These are phyloP conservation scores for Fragilaria radians DNA, from an alignment of 108 stramenopile genomes.

Conservation along the genomic window DNA sequence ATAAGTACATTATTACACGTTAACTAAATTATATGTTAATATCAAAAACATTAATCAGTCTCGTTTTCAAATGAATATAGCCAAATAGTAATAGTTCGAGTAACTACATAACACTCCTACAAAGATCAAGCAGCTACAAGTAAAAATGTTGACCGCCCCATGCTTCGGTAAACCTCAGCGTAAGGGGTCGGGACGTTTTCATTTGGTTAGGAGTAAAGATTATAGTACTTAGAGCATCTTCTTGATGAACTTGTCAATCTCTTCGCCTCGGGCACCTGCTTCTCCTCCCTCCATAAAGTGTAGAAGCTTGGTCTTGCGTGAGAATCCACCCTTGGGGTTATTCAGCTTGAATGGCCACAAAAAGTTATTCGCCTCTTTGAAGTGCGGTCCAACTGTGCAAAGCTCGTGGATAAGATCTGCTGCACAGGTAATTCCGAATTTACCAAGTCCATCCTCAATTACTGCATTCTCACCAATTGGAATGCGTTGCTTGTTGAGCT, in stretches of 20 bases:
- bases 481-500: slow-evolving; percentile 95
- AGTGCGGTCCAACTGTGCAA: slow-evolving; percentile 96
- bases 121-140: not conserved
- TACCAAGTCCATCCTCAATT: slow-evolving; percentile 81
- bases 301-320: slow-evolving; percentile 93
- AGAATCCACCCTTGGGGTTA: slow-evolving; percentile 95
- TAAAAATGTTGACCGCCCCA: not conserved
- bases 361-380: slow-evolving; percentile 99
- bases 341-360: slow-evolving; percentile 99
- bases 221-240: slow-evolving; percentile 80
- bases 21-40: too few relatives aligned
- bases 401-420: slow-evolving; percentile 96
- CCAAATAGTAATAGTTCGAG: too few relatives aligned
- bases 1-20: too few relatives aligned
- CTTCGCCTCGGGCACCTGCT: slow-evolving; percentile 93
- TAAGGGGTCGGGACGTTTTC: slow-evolving; percentile 81
- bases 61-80: too few relatives aligned
- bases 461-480: slow-evolving; percentile 95
- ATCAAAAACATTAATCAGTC: too few relatives aligned
- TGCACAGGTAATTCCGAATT: slow-evolving; percentile 81
- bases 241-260: slow-evolving; percentile 95
- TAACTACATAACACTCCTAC: too few relatives aligned
- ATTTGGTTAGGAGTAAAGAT: slow-evolving; percentile 20
- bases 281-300: slow-evolving; percentile 99
- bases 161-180: not conserved